Conservation (phyloP, 2,329 filamentous ascomycete species). For the Phyllosticta ampelicida region DNA sequence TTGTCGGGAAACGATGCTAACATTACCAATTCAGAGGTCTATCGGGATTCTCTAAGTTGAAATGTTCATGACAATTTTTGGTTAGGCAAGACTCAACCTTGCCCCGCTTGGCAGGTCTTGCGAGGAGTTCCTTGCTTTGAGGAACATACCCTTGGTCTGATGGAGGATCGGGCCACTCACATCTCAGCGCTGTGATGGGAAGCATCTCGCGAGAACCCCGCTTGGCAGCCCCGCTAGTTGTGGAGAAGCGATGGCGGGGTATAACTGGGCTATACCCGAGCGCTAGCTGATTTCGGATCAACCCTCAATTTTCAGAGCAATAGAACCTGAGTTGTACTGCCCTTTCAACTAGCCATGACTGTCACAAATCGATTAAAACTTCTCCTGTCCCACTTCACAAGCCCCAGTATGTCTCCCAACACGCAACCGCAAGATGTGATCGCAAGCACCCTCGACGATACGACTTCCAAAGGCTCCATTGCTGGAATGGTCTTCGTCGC, state of each 20-base stretch:
- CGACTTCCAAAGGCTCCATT: conserved; percentile 19
- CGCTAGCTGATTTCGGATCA: not conserved
- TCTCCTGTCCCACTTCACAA: not conserved
- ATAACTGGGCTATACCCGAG: not conserved
- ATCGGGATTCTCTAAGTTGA: not conserved
- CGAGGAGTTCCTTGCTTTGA: not conserved
- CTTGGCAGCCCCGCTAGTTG: not conserved
- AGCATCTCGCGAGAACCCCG: not conserved
- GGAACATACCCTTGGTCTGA: not conserved
- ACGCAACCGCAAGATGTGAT: conserved; percentile 22
- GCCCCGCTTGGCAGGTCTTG: not conserved
- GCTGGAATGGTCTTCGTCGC: conserved; percentile 37
- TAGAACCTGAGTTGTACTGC: not conserved
- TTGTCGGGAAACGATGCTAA: not conserved
- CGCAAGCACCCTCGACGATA: conserved; percentile 25
- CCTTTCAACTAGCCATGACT: not conserved
- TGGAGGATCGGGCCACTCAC: not conserved
- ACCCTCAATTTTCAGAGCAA: not conserved
- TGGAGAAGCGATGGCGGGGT: not conserved
- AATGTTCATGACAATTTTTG: not conserved
- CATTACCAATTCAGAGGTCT: not conserved
- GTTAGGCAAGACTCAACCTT: not conserved
- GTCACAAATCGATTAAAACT: not conserved
- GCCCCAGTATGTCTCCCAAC: conserved; percentile 21
- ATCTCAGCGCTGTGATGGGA: not conserved